A percentile compares a stretch with the other conserved stretches of the same genome.
phyloP scores from a whole-genome alignment of 2,329 filamentous ascomycete genomes.

The Zopfia rhizophila region DNA sequence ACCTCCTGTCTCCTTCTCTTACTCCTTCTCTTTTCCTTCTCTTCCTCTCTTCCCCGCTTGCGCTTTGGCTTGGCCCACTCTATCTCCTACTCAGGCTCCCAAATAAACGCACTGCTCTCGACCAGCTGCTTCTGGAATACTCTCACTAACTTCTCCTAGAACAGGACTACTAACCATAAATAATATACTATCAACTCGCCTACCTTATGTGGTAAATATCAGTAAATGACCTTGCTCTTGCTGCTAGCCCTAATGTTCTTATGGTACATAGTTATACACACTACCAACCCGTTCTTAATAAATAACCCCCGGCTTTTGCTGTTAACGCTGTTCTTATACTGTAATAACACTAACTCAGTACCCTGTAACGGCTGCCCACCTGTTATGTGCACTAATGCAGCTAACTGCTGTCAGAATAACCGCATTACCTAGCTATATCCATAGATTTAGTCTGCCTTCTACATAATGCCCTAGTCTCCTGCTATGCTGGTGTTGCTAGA shows the following conservation, averaged over 20 bases:
- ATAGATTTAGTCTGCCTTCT: slow-evolving; percentile 3
- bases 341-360: slow-evolving; percentile 10
- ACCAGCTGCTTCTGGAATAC: background rate
- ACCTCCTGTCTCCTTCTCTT: too few species aligned
- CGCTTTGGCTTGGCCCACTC: too few species aligned
- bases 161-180: slow-evolving; percentile 10
- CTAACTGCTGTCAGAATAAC: slow-evolving; percentile 31
- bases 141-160: slow-evolving; percentile 6
- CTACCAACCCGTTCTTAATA: slow-evolving; percentile 14
- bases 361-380: slow-evolving; percentile 20
- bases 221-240: slow-evolving; percentile 11
- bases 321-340: slow-evolving; percentile 11
- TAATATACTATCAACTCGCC: slow-evolving; percentile 14
- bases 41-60: too few species aligned
- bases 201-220: slow-evolving; percentile 9
- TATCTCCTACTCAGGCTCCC: too few species aligned
- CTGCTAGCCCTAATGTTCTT: slow-evolving; percentile 8
- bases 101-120: too few species aligned
- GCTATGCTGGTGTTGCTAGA: background rate
- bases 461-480: slow-evolving; percentile 24
- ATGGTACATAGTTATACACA: slow-evolving; percentile 17
- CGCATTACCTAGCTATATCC: background rate
- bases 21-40: too few species aligned
- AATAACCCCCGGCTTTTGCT: slow-evolving; percentile 6
- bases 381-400: slow-evolving; percentile 29